Evolutionary conservation across 805 yeast species (phyloP), one percentile per base, ranked within the genome.

Genomic region (Suhomyces tanzawaensis): DNA sequence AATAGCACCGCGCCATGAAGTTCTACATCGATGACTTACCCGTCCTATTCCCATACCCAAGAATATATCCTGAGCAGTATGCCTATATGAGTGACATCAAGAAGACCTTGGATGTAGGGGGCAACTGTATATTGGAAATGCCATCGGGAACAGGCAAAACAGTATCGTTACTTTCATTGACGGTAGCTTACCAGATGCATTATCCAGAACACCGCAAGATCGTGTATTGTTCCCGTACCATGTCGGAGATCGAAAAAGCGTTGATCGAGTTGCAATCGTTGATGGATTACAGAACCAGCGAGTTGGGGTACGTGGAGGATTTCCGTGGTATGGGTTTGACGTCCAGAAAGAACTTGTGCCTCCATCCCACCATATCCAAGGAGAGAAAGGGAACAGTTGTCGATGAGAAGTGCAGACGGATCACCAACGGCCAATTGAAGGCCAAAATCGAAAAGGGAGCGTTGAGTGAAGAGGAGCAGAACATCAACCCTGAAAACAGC

Each of bases 61-160:
- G 87, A 55, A 91, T 93, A 39, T 93, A 93, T 58, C 99, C 99
- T 2, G 99, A 93, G 64, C 99, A 93, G 60, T 93, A 93, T 72
- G 93, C 90, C 23, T 93, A 93, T 64, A 93, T 93, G 99, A 79
- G 93, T 45, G 98, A 91, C 60, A 84, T 93, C 48, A 93, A 93
- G 66, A 80, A 82, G 55, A 85, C 97, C 1, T 64, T 93, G 36
- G 99, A 93, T 69, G 95, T 85, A 1, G 98, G 97, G 2, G 99
- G 99, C 9, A 90, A 90, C 57, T 85, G 96, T 63, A 89, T 93
- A 38, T 63, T 93, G 55, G 99, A 93, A 66, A 93, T 93, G 99
- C 99, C 99, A 49, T 93, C 99, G 4, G 99, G 99, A 3, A 93
- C 99, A 3, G 99, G 99, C 29, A 93, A 93, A 60, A 93, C 99